Evolutionary conservation across 2,329 filamentous ascomycete species (phyloP).

Genomic region (Teratosphaeria pseudoeucalypti): DNA sequence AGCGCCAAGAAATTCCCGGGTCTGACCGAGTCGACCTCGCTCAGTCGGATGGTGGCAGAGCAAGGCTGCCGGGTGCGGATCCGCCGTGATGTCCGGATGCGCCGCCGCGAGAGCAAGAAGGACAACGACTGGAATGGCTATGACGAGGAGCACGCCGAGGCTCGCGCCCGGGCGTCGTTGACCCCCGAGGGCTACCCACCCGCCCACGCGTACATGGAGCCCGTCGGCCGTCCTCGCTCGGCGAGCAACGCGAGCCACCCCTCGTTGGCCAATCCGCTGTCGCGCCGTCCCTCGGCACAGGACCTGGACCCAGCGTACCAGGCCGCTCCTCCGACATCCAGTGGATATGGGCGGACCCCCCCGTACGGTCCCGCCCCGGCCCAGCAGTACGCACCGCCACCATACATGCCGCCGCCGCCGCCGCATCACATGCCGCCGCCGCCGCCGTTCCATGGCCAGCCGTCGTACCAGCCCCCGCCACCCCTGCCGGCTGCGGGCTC

Average conservation of each 20-base stretch:
- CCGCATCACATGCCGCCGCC: slow-evolving; percentile 11
- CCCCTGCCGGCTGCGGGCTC: slow-evolving; percentile 15
- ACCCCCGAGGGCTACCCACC: slow-evolving; percentile 18
- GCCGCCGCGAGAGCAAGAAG: slow-evolving; percentile 65
- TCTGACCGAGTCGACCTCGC: slow-evolving; percentile 72
- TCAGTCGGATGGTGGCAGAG: slow-evolving; percentile 87
- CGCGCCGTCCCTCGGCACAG: slow-evolving; percentile 35
- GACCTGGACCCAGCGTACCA: slow-evolving; percentile 34
- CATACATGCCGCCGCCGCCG: slow-evolving; percentile 16
- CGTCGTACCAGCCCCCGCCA: slow-evolving; percentile 12
- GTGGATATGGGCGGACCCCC: slow-evolving; percentile 28
- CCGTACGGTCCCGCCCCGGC: slow-evolving; percentile 22
- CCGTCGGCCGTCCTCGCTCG: slow-evolving; percentile 27
- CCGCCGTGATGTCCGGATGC: slow-evolving; percentile 84
- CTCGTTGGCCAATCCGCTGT: slow-evolving; percentile 17
- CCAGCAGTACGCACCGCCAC: slow-evolving; percentile 17
- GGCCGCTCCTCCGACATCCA: slow-evolving; percentile 29
- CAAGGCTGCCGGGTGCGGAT: slow-evolving; percentile 96
- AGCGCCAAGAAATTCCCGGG: slow-evolving; percentile 99
- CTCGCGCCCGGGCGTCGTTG: slow-evolving; percentile 35
- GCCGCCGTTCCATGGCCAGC: slow-evolving; percentile 16
- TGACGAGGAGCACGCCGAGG: slow-evolving; percentile 42
- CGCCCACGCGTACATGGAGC: slow-evolving; percentile 16
- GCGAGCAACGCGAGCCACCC: slow-evolving; percentile 28
- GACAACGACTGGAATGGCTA: slow-evolving; percentile 58